Base-by-base conservation (phyloP, 2,329 filamentous ascomycete genomes). In the Colletotrichum gigasporum region DNA sequence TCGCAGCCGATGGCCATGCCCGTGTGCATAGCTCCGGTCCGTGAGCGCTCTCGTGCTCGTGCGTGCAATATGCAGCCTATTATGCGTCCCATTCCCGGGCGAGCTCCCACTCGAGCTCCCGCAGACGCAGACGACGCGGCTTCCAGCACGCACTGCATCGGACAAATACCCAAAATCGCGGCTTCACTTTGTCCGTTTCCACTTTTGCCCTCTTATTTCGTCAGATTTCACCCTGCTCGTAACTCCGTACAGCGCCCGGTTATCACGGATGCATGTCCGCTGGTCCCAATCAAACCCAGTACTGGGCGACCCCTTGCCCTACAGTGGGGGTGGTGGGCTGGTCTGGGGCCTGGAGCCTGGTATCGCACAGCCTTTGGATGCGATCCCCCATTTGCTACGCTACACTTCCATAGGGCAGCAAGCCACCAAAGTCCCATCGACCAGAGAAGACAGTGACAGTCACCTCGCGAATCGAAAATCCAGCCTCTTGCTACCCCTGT, bases 381-480 rank as follows among this genome's bases (percentile, higher is more conserved):
- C 18, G 5, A 10, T 42, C 3, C 39, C 7, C 10, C 6, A 24
- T 53, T 3, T 63, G 30, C 59, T 34, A 62, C 47, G 11, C 35
- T n/a, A 35, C 16, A 34, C 16, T 47, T 48, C 28, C 44, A 24
- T 30, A 44, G 45, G 44, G 22, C 35, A 37, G 50, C 47, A 34
- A 28, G 42, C 34, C 52, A 57, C 37, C 52, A 42, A 14, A 55
- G 18, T 37, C 32, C 24, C 30, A 14, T n/a, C 26, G 34, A 45
- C 53, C 56, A 54, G 32, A 60, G 39, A n/a, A n/a, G n/a, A n/a
- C n/a, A n/a, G n/a, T n/a, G n/a, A n/a, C n/a, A 42, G 14, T 53
- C 65, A 70, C 41, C 65, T 66, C 20, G 63, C 69, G 62, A 68
- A 71, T 32, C 67, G 44, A 34, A 66, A 68, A 42, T 70, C 67